phyloP scores from a whole-genome alignment of 805 yeast species.

The Lachancea meyersii region DNA sequence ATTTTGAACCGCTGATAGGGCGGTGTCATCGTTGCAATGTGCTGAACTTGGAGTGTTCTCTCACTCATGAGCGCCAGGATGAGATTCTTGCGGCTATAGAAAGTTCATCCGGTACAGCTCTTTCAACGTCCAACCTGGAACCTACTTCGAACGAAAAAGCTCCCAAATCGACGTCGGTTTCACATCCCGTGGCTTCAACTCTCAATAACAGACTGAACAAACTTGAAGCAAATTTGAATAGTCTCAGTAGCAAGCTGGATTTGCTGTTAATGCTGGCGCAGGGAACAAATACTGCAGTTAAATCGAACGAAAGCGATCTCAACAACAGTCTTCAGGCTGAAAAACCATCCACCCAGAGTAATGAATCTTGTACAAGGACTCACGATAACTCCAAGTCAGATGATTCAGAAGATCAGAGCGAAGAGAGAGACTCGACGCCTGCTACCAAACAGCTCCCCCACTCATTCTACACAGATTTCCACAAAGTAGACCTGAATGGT shows the following conservation, averaged over 20 bases:
- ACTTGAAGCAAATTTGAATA: conserved; percentile 25
- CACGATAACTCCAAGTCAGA: background rate
- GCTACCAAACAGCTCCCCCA: background rate
- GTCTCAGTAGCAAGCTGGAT: conserved; percentile 20
- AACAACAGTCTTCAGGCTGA: background rate
- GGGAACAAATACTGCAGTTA: conserved; percentile 16
- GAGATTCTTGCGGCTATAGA: conserved; percentile 24
- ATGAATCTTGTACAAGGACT: background rate
- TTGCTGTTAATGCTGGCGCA: conserved; percentile 17
- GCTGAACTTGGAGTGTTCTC: conserved; percentile 43
- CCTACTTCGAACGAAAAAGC: background rate
- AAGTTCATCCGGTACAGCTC: conserved; percentile 11
- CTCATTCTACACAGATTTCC: background rate
- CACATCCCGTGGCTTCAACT: conserved; percentile 10
- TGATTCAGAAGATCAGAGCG: background rate
- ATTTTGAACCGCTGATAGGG: conserved; percentile 37
- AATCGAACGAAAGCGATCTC: background rate
- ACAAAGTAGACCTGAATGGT: conserved; percentile 10
- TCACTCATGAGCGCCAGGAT: conserved; percentile 32
- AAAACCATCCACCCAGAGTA: background rate
- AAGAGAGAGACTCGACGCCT: background rate
- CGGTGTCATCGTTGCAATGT: conserved; percentile 50
- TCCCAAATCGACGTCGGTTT: background rate
- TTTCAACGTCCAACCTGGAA: background rate
- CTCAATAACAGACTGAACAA: conserved; percentile 19